Evolutionary conservation across 805 yeast species (phyloP).

Genomic region (Lipomyces mesembrius): DNA sequence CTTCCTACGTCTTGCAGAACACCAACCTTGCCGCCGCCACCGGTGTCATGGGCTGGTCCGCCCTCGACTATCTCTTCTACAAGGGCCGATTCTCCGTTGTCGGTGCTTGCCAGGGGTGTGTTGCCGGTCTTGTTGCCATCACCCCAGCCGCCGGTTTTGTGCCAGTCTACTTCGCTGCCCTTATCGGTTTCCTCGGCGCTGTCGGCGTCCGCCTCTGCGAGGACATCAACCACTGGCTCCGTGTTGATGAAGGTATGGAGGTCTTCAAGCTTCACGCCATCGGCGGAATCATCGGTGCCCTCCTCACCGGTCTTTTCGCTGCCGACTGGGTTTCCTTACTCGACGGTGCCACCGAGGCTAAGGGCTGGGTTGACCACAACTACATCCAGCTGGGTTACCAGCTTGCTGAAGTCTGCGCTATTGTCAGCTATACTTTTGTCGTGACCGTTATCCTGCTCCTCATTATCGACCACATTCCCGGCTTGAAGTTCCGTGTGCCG

Average conservation of each 20-base stretch:
- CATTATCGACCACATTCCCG: slow-evolving; percentile 74
- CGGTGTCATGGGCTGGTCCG: slow-evolving; percentile 95
- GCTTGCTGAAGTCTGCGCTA: slow-evolving; percentile 74
- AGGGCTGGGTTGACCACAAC: slow-evolving; percentile 80
- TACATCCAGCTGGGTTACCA: slow-evolving; percentile 86
- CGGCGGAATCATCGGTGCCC: slow-evolving; percentile 82
- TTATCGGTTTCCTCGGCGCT: slow-evolving; percentile 70
- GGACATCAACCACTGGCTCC: slow-evolving; percentile 52
- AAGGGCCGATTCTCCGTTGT: slow-evolving; percentile 80
- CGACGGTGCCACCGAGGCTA: slow-evolving; percentile 61
- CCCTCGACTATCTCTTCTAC: slow-evolving; percentile 72
- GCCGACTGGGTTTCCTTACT: slow-evolving; percentile 79
- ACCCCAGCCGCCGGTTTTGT: slow-evolving; percentile 98
- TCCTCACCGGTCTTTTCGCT: slow-evolving; percentile 89
- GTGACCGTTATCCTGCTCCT: slow-evolving; percentile 72
- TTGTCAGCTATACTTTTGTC: slow-evolving; percentile 74
- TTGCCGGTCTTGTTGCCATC: slow-evolving; percentile 91
- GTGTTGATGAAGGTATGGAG: slow-evolving; percentile 93
- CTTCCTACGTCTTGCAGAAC: slow-evolving; percentile 91
- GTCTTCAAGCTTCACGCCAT: slow-evolving; percentile 91
- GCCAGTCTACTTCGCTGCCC: slow-evolving; percentile 85
- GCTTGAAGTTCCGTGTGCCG: slow-evolving; percentile 77
- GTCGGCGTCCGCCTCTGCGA: slow-evolving; percentile 33
- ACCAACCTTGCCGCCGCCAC: slow-evolving; percentile 92
- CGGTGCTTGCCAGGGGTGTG: slow-evolving; percentile 91